Percentiles rank a stretch among this genome's conserved stretches.
phyloP scores from a whole-genome alignment of 1,284 basidiomycete genomes.

The Neonothopanus nambi region DNA sequence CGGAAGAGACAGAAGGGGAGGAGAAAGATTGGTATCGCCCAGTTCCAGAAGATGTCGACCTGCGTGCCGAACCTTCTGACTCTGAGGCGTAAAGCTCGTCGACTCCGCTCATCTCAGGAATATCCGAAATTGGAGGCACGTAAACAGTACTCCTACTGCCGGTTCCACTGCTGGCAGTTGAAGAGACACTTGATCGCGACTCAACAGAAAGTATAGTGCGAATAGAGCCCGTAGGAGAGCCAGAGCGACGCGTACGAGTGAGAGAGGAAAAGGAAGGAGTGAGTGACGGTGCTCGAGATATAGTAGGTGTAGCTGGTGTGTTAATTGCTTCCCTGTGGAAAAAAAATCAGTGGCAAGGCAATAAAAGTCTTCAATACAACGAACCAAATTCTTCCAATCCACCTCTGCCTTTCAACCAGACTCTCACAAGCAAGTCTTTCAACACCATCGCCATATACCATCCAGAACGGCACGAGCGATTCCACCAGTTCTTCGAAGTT shows the following conservation, averaged over 20 bases:
- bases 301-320: conserved; percentile 38
- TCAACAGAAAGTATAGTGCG: conserved; percentile 65
- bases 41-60: conserved; percentile 16
- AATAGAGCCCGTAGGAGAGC: conserved; percentile 73
- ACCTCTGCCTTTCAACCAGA: conserved; percentile 78
- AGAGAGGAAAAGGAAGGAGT: conserved; percentile 12
- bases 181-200: conserved; percentile 33
- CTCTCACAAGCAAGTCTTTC: conserved; percentile 85
- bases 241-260: conserved; percentile 29
- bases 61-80: conserved; percentile 14
- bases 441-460: conserved; percentile 84
- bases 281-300: conserved; percentile 28
- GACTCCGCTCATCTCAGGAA: conserved; percentile 68
- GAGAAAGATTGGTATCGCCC: conserved; percentile 32
- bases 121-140: conserved; percentile 63
- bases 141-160: conserved; percentile 71
- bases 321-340: conserved; percentile 66
- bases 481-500: conserved; percentile 61
- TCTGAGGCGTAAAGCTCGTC: conserved; percentile 38
- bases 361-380: conserved; percentile 23
- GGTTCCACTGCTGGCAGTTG: conserved; percentile 25
- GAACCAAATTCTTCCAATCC: conserved; percentile 86
- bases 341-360: conserved; percentile 8
- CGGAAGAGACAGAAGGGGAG: conserved; percentile 23
- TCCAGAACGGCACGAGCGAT: conserved; percentile 82